Conservation (phyloP, 1,139 yeast genomes). For the Yamadazyma buinensis region DNA sequence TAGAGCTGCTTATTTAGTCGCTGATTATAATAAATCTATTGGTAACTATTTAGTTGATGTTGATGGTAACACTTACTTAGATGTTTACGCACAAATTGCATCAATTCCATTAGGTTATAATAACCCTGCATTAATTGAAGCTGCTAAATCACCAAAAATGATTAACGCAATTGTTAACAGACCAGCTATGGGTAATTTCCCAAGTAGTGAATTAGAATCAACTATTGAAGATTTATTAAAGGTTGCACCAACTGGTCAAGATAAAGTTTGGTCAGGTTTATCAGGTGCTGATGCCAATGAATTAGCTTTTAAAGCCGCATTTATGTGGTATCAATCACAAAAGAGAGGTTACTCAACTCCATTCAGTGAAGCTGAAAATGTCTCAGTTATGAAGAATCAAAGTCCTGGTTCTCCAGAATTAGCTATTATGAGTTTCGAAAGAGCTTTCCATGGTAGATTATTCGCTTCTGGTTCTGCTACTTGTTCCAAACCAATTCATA, state of each 20-base stretch:
- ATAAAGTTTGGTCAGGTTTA: constrained; percentile 67
- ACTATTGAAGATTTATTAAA: constrained; percentile 55
- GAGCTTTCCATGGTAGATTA: constrained; percentile 80
- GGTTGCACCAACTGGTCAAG: constrained; percentile 70
- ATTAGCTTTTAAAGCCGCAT: constrained; percentile 80
- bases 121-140: constrained; percentile 62
- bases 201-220: constrained; percentile 56
- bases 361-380: constrained; percentile 59
- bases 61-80: constrained; percentile 63
- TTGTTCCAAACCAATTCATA: constrained; percentile 79
- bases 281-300: constrained; percentile 86
- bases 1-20: constrained; percentile 65
- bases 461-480: constrained; percentile 79
- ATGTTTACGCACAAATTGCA: constrained; percentile 69
- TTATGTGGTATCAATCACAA: constrained; percentile 66
- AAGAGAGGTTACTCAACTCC: constrained; percentile 48
- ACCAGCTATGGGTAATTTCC: constrained; percentile 76
- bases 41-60: constrained; percentile 73
- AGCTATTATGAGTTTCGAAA: constrained; percentile 68
- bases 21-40: constrained; percentile 60
- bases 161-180: constrained; percentile 64
- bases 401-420: constrained; percentile 75
- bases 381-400: constrained; percentile 59
- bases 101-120: constrained; percentile 75
- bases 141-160: constrained; percentile 65